These are phyloP conservation scores for Ophiostoma tasmaniense DNA, from an alignment of 2,329 filamentous ascomycete genomes.

Conservation along the genomic window DNA sequence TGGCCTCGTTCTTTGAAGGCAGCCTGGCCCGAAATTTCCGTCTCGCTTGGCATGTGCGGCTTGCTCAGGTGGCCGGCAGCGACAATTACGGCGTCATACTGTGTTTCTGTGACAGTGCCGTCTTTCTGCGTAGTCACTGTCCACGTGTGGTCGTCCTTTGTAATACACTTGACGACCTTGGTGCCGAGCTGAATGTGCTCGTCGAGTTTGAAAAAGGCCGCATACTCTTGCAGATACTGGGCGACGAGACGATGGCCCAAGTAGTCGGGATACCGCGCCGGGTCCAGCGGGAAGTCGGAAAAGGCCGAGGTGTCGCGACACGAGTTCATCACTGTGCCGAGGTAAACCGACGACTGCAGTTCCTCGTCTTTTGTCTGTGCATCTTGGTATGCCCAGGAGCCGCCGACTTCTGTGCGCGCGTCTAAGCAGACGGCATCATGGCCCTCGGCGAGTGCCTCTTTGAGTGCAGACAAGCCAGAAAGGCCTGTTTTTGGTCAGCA, in stretches of 20 bases:
- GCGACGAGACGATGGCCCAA: conserved; percentile 30
- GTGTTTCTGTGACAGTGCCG: conserved; percentile 18
- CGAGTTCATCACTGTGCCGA: conserved; percentile 30
- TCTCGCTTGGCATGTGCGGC: conserved; percentile 16
- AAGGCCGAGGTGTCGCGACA: conserved; percentile 32
- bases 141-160: background rate
- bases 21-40: conserved; percentile 27
- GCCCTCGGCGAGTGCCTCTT: conserved; percentile 32
- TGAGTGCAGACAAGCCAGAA: conserved; percentile 25
- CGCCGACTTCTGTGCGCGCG: conserved; percentile 29
- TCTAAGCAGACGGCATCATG: conserved; percentile 31
- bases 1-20: conserved; percentile 11
- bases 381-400: conserved; percentile 32
- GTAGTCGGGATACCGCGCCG: conserved; percentile 30
- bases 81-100: conserved; percentile 31
- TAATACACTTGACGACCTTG: background rate
- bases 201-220: conserved; percentile 24
- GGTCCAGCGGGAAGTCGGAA: conserved; percentile 34
- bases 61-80: conserved; percentile 28
- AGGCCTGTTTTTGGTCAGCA: conserved; percentile 4
- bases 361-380: conserved; percentile 20
- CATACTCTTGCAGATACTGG: conserved; percentile 31
- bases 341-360: conserved; percentile 27
- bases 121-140: background rate
- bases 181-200: background rate